Base-by-base conservation (phyloP, 1,284 basidiomycete species). In the Taiwanofungus camphoratus region DNA sequence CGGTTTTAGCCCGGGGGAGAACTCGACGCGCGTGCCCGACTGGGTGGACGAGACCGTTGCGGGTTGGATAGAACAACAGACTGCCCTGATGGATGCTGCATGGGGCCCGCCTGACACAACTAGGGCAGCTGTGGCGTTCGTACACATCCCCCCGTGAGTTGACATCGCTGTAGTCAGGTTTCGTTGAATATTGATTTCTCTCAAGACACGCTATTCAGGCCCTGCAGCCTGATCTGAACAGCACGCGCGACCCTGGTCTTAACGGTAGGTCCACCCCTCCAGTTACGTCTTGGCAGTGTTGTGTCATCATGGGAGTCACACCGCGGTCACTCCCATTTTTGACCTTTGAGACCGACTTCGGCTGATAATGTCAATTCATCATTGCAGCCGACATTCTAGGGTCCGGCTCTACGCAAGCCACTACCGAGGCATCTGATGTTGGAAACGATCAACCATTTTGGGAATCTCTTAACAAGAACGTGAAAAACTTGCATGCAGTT, bases 41-140 rank as follows among this genome's bases (percentile, higher is more conserved):
- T 85, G 79, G 78, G 82, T 86, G 5, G 80, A 85, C 52, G 61
- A 60, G 3, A 70, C 68, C 3, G 80, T 86, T 7, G 77, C 77
- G 1, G 55, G 52, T 2, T 85, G 82, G 82, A 77, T 86, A 26
- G 52, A 65, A 48, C 55, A 50, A 4, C 78, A 83, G 50, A 75
- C 73, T 0, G 45, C 52, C 1, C 43, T 61, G 31, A 81, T 81
- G 82, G 63, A 81, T 42, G 45, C 46, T 1, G 67, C 65, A 2
- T 86, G 82, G 82, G 80, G 82, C 8, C 67, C 73, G 2, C 59
- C 71, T 0, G 65, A 69, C 12, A 55, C 60, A 1, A 63, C 39
- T 5, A 45, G 79, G 19, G 73, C 69, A 20, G 74, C 82, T 2
- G 52, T 86, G 3, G 82, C 75, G 0, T 86, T 86, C 52, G 79